Base-by-base conservation (phyloP, 495 filamentous ascomycete genomes). In the Aspergillus conjunctus region DNA sequence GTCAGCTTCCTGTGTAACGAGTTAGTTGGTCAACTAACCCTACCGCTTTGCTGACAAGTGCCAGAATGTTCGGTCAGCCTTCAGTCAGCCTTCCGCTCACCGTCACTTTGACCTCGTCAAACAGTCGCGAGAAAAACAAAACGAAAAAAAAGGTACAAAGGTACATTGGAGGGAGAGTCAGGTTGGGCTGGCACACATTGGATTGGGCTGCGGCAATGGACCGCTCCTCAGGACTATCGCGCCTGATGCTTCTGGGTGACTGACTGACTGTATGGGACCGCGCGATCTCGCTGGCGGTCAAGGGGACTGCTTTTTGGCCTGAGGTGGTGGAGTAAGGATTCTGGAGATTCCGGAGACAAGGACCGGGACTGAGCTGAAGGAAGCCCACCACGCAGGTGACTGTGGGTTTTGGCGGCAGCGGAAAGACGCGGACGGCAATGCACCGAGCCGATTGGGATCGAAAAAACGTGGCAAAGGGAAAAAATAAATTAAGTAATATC, bases 351-450 rank as follows among this genome's bases (percentile, higher is more conserved):
- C 49, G 44, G 32, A 58, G 54, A 59, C 60, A 55, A 63, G 50
- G 61, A 30, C 55, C 49, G 51, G 54, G 45, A 51, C 18, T 46
- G 51, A 54, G 43, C 50, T 54, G 41, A 55, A 34, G 46, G 54
- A 57, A 61, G 54, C 51, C 57, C 56, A 53, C 44, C 59, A 60
- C 56, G 53, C 58, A 57, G 54, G 57, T 67, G 55, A 48, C 54
- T 49, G 61, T 65, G 67, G 67, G 57, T 69, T 66, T 51, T 69
- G 62, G 72, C 66, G 66, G 68, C 65, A 69, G 68, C 74, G 72
- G 74, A 75, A 74, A 73, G 68, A 73, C 61, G 69, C 72, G 72
- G 72, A 73, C 73, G 70, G 71, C 65, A 76, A 74, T 75, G 73
- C 72, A 75, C 53, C 60, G 64, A 59, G 67, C 71, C 74, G 71